These are phyloP conservation scores for Coniferiporia weirii DNA, from an alignment of 1,284 basidiomycete species.

Conservation along the genomic window DNA sequence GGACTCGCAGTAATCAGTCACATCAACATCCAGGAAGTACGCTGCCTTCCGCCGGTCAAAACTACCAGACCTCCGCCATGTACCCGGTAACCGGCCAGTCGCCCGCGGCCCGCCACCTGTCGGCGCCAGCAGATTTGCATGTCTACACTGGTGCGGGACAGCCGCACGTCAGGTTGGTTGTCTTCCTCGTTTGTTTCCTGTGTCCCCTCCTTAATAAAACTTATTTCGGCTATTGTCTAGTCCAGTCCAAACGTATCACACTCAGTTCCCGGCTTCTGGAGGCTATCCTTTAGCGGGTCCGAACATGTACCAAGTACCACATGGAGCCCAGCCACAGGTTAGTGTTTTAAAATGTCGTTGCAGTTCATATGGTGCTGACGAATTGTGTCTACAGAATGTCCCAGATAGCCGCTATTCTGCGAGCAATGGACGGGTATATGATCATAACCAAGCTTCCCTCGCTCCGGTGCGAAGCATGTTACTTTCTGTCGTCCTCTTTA, in stretches of 20 bases:
- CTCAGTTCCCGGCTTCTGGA: neutral
- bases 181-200: neutral
- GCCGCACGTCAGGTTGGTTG: conserved; percentile 1
- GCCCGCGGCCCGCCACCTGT: neutral
- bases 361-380: neutral
- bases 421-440: neutral
- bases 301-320: conserved; percentile 1
- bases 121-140: neutral
- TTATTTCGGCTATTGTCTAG: neutral
- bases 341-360: neutral
- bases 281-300: neutral
- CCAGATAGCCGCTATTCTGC: neutral
- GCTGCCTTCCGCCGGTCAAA: neutral
- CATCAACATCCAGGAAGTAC: neutral
- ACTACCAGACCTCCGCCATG: neutral
- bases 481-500: neutral
- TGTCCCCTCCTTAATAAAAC: neutral
- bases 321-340: conserved; percentile 1
- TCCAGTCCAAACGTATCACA: neutral
- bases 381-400: neutral
- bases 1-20: neutral
- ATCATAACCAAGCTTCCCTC: neutral
- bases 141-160: conserved; percentile 1
- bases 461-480: conserved; percentile 3
- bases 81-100: neutral